Percentiles rank a stretch among this genome's conserved stretches.
phyloP scores from a whole-genome alignment of 2,329 filamentous ascomycete species.

The Pseudogymnoascus sp. region DNA sequence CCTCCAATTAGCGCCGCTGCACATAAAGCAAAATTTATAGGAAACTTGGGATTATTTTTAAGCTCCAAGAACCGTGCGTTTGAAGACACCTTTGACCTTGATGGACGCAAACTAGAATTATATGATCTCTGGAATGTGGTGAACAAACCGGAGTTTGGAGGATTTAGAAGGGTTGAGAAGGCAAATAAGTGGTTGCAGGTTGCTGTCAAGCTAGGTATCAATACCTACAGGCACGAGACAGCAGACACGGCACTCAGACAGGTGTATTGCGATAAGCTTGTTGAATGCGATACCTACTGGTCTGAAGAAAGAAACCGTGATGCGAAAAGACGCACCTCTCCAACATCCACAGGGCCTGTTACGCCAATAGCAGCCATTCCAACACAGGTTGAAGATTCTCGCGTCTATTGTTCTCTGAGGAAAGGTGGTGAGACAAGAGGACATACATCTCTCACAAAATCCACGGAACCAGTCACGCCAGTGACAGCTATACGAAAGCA shows the following conservation, averaged over 20 bases:
- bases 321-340: constrained; percentile 16
- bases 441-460: neutral
- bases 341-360: constrained; percentile 15
- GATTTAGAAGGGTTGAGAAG: constrained; percentile 19
- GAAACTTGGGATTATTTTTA: constrained; percentile 16
- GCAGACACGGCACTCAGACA: neutral
- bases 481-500: neutral
- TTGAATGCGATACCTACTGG: neutral
- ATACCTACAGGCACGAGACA: neutral
- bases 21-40: constrained; percentile 19
- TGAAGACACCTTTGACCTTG: constrained; percentile 21
- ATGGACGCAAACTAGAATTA: constrained; percentile 20
- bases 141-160: constrained; percentile 21
- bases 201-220: constrained; percentile 14
- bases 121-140: constrained; percentile 26
- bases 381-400: neutral
- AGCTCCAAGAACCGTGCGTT: constrained; percentile 13
- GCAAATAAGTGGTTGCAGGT: constrained; percentile 22
- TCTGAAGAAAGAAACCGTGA: constrained; percentile 13
- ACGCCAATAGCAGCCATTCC: neutral
- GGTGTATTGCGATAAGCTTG: neutral
- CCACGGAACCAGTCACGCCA: neutral
- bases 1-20: neutral
- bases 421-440: neutral
- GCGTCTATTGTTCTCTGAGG: neutral